Conservation (phyloP, 768 basidiomycete species). For the Crepidotus variabilis region DNA sequence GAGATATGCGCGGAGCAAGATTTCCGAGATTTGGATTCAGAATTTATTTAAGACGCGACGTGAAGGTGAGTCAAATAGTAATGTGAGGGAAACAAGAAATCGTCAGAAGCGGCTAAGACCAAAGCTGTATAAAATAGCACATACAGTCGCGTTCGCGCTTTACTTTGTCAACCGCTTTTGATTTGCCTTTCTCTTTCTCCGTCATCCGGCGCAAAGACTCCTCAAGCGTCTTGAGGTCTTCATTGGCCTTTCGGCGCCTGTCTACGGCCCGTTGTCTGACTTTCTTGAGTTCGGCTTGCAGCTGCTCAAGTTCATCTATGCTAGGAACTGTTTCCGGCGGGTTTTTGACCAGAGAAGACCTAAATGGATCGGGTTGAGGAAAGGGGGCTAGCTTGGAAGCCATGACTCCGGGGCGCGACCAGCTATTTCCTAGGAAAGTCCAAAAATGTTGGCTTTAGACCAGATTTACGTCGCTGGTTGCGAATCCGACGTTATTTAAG, state of each 20-base stretch:
- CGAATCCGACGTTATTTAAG: not conserved
- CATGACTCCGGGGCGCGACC: slow-evolving; percentile 37
- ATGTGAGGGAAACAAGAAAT: not conserved
- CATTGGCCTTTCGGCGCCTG: slow-evolving; percentile 69
- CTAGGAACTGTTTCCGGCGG: slow-evolving; percentile 65
- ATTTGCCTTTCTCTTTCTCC: slow-evolving; percentile 75
- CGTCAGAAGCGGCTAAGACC: not conserved
- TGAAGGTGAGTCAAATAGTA: not conserved
- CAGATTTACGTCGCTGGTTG: not conserved
- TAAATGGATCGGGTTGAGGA: slow-evolving; percentile 42
- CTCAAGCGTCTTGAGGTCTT: slow-evolving; percentile 70
- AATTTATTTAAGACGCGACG: not conserved
- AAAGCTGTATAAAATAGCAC: slow-evolving; percentile 25
- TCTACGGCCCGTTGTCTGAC: slow-evolving; percentile 54
- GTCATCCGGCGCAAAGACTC: slow-evolving; percentile 75
- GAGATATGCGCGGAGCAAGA: too few relatives aligned
- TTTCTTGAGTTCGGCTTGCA: slow-evolving; percentile 57
- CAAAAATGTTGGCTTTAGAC: not conserved
- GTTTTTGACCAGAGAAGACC: slow-evolving; percentile 60
- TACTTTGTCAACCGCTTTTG: slow-evolving; percentile 63
- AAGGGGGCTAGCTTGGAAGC: slow-evolving; percentile 56
- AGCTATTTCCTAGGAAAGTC: not conserved
- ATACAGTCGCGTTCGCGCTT: slow-evolving; percentile 75
- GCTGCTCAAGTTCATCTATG: slow-evolving; percentile 64
- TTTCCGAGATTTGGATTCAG: too few relatives aligned